Evolutionary conservation across 208 protist genomes (phyloP).

Genomic region (Vickermania ingenoplastis): DNA sequence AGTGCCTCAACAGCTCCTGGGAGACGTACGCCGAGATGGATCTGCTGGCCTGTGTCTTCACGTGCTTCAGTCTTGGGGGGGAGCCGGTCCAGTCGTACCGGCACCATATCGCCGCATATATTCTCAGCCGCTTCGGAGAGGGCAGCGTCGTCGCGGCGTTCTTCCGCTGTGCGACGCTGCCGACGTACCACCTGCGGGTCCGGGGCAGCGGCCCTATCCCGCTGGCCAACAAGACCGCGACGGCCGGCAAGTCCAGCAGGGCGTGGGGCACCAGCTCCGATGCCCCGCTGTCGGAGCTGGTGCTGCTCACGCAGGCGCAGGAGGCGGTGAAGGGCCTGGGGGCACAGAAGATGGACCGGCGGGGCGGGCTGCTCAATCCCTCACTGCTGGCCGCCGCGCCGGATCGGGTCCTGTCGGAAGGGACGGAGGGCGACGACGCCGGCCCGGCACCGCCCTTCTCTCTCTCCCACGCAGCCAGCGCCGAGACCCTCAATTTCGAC

Average conservation of each 20-base stretch:
- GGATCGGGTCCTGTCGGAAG: neutral
- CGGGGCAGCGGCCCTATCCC: slow-evolving; percentile 3
- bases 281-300: neutral
- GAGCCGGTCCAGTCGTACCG: slow-evolving; percentile 16
- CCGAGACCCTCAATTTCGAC: neutral
- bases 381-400: neutral
- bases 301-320: neutral
- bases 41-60: slow-evolving; percentile 65
- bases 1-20: slow-evolving; percentile 49
- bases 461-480: neutral
- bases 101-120: slow-evolving; percentile 31
- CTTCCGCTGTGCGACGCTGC: slow-evolving; percentile 29
- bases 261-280: too few relatives aligned
- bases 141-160: slow-evolving; percentile 29
- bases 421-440: neutral
- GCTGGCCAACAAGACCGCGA: neutral
- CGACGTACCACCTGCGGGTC: slow-evolving; percentile 19
- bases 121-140: slow-evolving; percentile 47
- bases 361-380: too few relatives aligned
- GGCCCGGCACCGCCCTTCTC: neutral
- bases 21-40: slow-evolving; percentile 71
- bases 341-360: too few relatives aligned
- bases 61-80: slow-evolving; percentile 25
- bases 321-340: neutral
- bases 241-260: too few relatives aligned